phyloP scores from a whole-genome alignment of 1,284 basidiomycete species.

The Vanrija sp. region DNA sequence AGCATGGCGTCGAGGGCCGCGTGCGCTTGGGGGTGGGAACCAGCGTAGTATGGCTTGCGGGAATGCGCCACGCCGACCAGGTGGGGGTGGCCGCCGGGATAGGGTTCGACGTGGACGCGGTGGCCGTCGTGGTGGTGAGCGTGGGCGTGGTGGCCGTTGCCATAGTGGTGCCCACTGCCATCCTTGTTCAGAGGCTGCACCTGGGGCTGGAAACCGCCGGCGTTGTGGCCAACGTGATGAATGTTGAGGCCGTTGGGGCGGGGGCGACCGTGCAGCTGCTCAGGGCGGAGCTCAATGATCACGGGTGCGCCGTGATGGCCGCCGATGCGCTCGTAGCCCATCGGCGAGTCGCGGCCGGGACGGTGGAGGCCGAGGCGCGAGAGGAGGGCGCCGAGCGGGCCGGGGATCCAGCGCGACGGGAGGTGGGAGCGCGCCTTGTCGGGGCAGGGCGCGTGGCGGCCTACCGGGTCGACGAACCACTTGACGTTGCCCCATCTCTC shows the following conservation, averaged over 20 bases:
- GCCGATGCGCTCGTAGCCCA: no score
- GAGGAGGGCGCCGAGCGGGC: not conserved
- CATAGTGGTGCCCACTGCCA: not conserved
- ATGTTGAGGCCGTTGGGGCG: no score
- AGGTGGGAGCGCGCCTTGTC: not conserved
- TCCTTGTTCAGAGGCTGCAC: no score
- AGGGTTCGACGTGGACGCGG: not conserved
- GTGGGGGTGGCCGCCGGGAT: not conserved
- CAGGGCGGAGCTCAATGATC: no score
- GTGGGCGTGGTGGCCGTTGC: not conserved
- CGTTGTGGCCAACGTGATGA: no score
- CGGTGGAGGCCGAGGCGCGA: constrained; percentile 2
- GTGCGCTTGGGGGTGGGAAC: not conserved
- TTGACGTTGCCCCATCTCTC: no score
- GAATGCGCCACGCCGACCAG: no score
- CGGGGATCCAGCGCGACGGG: not conserved
- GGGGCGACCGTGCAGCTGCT: no score
- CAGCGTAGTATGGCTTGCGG: no score
- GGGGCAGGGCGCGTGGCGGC: not conserved
- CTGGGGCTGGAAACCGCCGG: no score
- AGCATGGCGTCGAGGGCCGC: constrained; percentile 1
- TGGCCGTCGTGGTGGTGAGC: not conserved
- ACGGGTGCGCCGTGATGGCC: no score
- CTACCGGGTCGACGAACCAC: no score
- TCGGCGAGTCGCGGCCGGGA: not conserved